Evolutionary conservation across 345 rosid species (phyloP), one percentile per base, ranked within the genome.

Genomic region (Salix koriyanagi): DNA sequence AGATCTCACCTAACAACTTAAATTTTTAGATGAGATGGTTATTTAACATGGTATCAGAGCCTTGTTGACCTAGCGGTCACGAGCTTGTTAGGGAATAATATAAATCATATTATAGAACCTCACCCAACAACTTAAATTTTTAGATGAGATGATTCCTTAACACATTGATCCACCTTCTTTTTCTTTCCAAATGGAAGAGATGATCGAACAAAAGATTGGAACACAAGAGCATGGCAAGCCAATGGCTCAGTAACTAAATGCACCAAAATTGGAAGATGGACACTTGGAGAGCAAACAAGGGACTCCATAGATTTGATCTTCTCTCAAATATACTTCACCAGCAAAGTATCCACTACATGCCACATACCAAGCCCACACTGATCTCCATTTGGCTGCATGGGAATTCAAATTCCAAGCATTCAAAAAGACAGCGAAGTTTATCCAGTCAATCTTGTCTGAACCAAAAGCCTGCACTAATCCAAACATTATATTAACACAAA

Each of bases 171-270:
- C 94, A 64, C 86, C 79, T 84, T 96, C 89, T 93, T 96, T 84
- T 94, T 96, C 86, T 91, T 93, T 81, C 98, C 98, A 58, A 95
- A 84, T 69, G 98, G 98, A 81, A 86, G 79, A 58, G 86, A 87
- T 9, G 88, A 81, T 41, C 98, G 92, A 34, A 89, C 86, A 60
- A 87, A 89, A 28, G 93, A 90, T 79, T 91, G 98, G 42, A 96
- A 83, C 39, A 96, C 76, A 73, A 96, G 88, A 65, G 83, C 72
- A 77, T 91, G 97, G 97, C 98, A 96, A 6, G 98, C 94, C 83
- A 96, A 79, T 10, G 99, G 97, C 84, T 96, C 96, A 5, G 96
- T 84, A 72, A 92, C 87, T 71, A 94, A 78, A 78, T 84, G 91
- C 67, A 94, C 90, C 84, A 96, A 76, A 70, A 73, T 66, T 54